phyloP scores from a whole-genome alignment of 78 protist species.

The Dictyostelium citrinum region DNA sequence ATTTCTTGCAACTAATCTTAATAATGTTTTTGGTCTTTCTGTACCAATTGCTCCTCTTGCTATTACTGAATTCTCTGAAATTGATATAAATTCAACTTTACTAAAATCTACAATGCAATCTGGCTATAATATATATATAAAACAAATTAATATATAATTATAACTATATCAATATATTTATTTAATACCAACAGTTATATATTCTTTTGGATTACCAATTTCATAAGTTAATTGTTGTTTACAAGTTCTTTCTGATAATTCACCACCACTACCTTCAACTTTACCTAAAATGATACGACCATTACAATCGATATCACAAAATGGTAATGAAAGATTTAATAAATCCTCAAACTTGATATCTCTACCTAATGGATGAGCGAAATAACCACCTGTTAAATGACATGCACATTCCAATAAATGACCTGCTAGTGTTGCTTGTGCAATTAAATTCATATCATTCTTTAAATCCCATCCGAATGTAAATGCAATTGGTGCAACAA shows the following conservation, averaged over 20 bases:
- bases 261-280: constrained; percentile 71
- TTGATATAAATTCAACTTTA: constrained; percentile 19
- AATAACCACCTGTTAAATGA: constrained; percentile 75
- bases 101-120: constrained; percentile 40
- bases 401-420: constrained; percentile 73
- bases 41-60: constrained; percentile 51
- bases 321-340: constrained; percentile 40
- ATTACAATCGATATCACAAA: constrained; percentile 45
- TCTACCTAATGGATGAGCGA: constrained; percentile 70
- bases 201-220: constrained; percentile 55
- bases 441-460: constrained; percentile 55
- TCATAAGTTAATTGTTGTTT: constrained; percentile 73
- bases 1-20: constrained; percentile 49
- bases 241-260: constrained; percentile 56
- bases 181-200: constrained; percentile 8
- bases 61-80: constrained; percentile 26
- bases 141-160: not conserved
- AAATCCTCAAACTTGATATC: constrained; percentile 10
- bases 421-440: constrained; percentile 71
- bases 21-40: constrained; percentile 7
- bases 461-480: constrained; percentile 63
- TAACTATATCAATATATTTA: not conserved
- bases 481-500: constrained; percentile 71
- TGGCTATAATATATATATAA: not conserved
- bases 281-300: constrained; percentile 53